Evolutionary conservation across 371 early-diverging fungal species (phyloP).

Genomic region (Apophysomyces sp.): DNA sequence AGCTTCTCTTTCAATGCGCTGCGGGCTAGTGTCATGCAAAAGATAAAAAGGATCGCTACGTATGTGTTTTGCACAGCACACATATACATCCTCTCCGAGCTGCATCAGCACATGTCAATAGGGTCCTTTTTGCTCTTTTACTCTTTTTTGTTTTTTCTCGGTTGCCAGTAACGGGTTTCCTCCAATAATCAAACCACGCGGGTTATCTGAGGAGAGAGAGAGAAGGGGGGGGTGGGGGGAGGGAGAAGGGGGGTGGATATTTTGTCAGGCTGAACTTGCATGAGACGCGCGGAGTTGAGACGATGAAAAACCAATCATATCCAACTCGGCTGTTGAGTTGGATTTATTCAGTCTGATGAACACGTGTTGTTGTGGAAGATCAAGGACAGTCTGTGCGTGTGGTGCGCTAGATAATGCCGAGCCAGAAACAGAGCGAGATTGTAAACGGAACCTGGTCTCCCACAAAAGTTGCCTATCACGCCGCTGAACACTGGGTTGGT

Average conservation of each 20-base stretch:
- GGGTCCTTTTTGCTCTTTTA: background rate
- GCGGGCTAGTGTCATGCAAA: too few relatives aligned
- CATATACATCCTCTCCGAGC: background rate
- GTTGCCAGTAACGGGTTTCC: background rate
- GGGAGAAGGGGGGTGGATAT: background rate
- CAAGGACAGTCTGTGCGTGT: conserved; percentile 4
- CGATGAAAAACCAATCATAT: background rate
- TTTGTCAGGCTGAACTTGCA: conserved; percentile 3
- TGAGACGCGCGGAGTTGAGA: background rate
- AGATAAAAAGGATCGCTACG: background rate
- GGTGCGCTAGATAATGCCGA: conserved; percentile 1
- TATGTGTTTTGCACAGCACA: background rate
- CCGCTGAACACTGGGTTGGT: conserved; percentile 2
- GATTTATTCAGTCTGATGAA: conserved; percentile 4
- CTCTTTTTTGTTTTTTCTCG: too few relatives aligned
- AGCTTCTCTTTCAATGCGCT: too few relatives aligned
- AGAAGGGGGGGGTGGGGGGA: background rate
- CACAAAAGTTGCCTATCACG: conserved; percentile 2
- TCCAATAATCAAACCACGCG: background rate
- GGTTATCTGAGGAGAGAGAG: background rate
- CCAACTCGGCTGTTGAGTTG: conserved; percentile 1
- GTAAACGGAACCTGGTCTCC: conserved; percentile 4
- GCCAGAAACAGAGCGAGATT: conserved; percentile 1
- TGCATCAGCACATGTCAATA: background rate
- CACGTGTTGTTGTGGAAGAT: conserved; percentile 7